phyloP scores from a whole-genome alignment of 1,284 basidiomycete genomes.

The Boletus chippewaensis region DNA sequence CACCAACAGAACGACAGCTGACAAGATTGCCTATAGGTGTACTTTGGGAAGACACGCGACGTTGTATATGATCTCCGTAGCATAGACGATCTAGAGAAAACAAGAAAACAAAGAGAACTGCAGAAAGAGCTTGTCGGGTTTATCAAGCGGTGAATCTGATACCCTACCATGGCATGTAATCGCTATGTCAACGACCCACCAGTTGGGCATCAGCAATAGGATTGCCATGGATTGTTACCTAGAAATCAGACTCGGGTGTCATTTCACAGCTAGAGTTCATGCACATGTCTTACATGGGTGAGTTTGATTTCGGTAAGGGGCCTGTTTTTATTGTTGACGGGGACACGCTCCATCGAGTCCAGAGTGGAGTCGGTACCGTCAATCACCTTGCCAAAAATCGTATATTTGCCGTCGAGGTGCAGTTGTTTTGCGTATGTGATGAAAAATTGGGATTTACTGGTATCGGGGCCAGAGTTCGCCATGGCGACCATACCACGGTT shows the following conservation, averaged over 20 bases:
- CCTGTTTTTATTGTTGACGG: conserved; percentile 86
- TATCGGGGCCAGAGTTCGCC: conserved; percentile 91
- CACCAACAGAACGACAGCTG: conserved; percentile 4
- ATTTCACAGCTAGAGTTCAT: background rate
- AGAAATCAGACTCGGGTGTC: conserved; percentile 11
- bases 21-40: conserved; percentile 53
- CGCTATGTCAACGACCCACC: conserved; percentile 25
- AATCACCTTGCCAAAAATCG: conserved; percentile 93
- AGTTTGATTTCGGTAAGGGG: conserved; percentile 83
- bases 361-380: conserved; percentile 87
- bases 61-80: conserved; percentile 89
- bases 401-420: conserved; percentile 91
- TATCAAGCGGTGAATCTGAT: conserved; percentile 54
- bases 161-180: conserved; percentile 13
- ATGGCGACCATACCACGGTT: conserved; percentile 90
- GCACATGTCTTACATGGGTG: conserved; percentile 50
- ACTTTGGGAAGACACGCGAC: conserved; percentile 97
- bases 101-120: conserved; percentile 74
- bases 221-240: conserved; percentile 94
- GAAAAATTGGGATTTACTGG: conserved; percentile 95
- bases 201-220: conserved; percentile 76
- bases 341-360: conserved; percentile 84
- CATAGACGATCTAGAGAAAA: conserved; percentile 79
- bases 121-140: conserved; percentile 94
- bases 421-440: conserved; percentile 89